phyloP scores from a whole-genome alignment of 129 eudicot species.

The Scalesia atractyloides region DNA sequence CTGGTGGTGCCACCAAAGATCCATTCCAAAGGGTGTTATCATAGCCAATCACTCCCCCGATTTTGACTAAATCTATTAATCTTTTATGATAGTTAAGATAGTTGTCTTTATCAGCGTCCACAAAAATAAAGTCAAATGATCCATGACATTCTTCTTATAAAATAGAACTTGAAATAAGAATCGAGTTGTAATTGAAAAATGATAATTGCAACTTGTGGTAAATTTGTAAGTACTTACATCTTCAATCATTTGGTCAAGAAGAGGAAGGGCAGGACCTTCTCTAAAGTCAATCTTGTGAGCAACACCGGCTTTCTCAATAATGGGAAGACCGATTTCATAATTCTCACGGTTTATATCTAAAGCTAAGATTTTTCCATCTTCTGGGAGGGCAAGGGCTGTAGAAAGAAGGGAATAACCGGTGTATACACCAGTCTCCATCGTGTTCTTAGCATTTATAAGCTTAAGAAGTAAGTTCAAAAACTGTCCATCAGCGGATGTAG shows the following conservation, averaged over 20 bases:
- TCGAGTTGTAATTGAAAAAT: not conserved
- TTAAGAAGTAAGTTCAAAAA: conserved; percentile 47
- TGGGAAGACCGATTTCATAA: conserved; percentile 38
- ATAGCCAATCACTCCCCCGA: conserved; percentile 31
- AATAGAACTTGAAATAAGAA: not conserved
- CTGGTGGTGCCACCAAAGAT: conserved; percentile 31
- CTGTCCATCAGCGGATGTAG: conserved; percentile 60
- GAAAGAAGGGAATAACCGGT: conserved; percentile 60
- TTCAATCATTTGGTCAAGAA: conserved; percentile 28
- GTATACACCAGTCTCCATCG: conserved; percentile 54
- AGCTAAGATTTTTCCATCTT: conserved; percentile 50
- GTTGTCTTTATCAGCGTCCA: conserved; percentile 34
- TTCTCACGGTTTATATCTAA: conserved; percentile 36
- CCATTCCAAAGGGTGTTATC: conserved; percentile 36
- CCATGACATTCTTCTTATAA: conserved; percentile 26
- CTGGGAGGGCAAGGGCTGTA: conserved; percentile 55
- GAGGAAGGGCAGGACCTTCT: conserved; percentile 40
- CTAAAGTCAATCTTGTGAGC: conserved; percentile 36
- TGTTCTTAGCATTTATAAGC: conserved; percentile 54
- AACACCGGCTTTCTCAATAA: conserved; percentile 35
- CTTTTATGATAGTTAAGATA: conserved; percentile 32
- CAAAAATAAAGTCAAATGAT: conserved; percentile 33
- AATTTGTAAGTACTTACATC: conserved; percentile 15
- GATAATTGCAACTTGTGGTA: too few species aligned
- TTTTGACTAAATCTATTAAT: conserved; percentile 27